Evolutionary conservation across 2,329 filamentous ascomycete species (phyloP).

Genomic region (Fusarium virguliforme): DNA sequence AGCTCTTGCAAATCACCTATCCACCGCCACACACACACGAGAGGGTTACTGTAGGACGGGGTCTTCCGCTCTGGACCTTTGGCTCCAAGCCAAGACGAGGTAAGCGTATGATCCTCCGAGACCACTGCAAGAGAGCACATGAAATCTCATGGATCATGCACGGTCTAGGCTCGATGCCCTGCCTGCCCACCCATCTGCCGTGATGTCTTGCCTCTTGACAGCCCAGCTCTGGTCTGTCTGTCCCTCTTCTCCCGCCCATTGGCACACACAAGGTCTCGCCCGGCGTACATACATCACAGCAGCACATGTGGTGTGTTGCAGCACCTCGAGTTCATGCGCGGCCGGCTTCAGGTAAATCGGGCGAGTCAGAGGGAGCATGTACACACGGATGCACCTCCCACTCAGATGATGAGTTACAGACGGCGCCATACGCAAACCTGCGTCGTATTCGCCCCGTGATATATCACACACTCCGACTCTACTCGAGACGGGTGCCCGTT

Average conservation of each 20-base stretch:
- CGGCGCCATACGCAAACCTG: neutral
- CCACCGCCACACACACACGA: conserved; percentile 14
- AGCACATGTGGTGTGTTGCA: conserved; percentile 35
- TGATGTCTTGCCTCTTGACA: conserved; percentile 39
- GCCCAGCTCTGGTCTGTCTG: neutral
- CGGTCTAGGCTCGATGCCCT: conserved; percentile 27
- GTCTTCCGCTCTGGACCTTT: conserved; percentile 22
- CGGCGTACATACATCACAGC: conserved; percentile 11
- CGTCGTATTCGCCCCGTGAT: conserved; percentile 28
- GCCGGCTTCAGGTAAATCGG: conserved; percentile 24
- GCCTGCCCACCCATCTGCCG: conserved; percentile 35
- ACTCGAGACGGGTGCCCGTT: conserved; percentile 19
- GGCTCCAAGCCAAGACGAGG: neutral
- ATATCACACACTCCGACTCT: conserved; percentile 29
- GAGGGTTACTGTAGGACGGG: neutral
- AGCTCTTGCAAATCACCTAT: conserved; percentile 35
- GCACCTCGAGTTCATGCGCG: conserved; percentile 43
- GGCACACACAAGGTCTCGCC: conserved; percentile 20
- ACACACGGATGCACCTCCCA: neutral
- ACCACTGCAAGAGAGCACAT: conserved; percentile 23
- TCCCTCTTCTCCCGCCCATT: conserved; percentile 25
- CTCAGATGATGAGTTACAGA: neutral
- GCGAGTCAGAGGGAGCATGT: conserved; percentile 24
- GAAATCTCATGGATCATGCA: conserved; percentile 47
- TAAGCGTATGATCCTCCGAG: conserved; percentile 1